These are phyloP conservation scores for Carpinus fangiana DNA, from an alignment of 306 rosid species.

Conservation along the genomic window DNA sequence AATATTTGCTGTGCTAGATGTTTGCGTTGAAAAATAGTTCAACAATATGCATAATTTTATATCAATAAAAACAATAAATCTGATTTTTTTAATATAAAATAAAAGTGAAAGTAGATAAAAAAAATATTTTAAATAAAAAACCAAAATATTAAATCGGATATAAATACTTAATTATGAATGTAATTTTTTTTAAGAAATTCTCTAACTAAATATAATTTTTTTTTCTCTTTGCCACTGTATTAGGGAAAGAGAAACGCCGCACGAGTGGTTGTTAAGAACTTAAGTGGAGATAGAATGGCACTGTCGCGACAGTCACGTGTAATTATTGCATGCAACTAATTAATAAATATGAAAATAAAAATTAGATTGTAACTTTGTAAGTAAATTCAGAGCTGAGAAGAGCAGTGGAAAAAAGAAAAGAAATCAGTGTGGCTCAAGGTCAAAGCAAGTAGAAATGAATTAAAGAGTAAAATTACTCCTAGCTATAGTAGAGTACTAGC, in stretches of 20 bases:
- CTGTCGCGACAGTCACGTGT: background rate
- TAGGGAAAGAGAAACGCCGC: background rate
- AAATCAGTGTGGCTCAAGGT: constrained; percentile 23
- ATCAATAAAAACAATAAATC: too few relatives aligned
- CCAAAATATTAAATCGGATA: too few relatives aligned
- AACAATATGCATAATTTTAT: too few relatives aligned
- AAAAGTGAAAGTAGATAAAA: too few relatives aligned
- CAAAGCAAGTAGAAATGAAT: background rate
- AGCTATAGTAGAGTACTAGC: background rate
- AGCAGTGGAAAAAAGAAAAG: background rate
- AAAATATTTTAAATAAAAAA: too few relatives aligned
- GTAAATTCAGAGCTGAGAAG: constrained; percentile 14
- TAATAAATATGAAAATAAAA: background rate
- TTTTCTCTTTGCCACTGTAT: background rate
- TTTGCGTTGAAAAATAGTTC: too few relatives aligned
- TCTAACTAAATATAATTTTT: too few relatives aligned
- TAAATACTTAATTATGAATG: too few relatives aligned
- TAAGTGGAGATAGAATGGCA: background rate
- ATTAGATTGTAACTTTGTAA: background rate
- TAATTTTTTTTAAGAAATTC: too few relatives aligned
- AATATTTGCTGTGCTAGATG: too few relatives aligned
- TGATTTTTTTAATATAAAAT: too few relatives aligned
- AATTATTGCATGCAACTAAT: constrained; percentile 44
- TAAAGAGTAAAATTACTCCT: too few relatives aligned
- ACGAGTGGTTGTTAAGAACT: constrained; percentile 6